phyloP scores from a whole-genome alignment of 805 yeast genomes.

The Yarrowia sp. region DNA sequence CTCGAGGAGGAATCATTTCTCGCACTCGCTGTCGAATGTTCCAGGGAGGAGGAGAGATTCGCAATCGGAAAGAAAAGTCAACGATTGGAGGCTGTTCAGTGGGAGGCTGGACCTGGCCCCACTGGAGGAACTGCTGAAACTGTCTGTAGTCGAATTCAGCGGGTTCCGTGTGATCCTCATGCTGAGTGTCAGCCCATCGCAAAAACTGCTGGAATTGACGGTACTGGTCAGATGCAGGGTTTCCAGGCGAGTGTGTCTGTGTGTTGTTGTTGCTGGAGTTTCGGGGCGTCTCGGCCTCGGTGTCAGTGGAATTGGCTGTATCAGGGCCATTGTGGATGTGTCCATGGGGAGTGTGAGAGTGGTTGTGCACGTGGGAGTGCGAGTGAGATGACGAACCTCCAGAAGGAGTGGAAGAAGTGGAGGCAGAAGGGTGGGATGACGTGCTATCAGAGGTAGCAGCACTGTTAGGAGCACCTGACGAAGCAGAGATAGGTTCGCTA shows the following conservation, averaged over 20 bases:
- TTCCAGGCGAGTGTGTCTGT: not conserved
- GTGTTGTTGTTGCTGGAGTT: too few species aligned
- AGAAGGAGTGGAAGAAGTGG: not conserved
- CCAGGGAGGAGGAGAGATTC: conserved; percentile 30
- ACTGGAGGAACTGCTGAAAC: conserved; percentile 30
- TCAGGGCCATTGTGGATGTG: not conserved
- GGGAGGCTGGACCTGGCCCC: conserved; percentile 25
- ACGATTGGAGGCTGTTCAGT: conserved; percentile 3
- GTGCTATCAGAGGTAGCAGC: too few species aligned
- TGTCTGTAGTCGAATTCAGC: conserved; percentile 31
- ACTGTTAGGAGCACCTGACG: not conserved
- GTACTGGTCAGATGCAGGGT: conserved; percentile 33
- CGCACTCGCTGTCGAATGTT: conserved; percentile 20
- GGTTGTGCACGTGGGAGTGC: not conserved
- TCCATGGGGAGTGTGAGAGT: not conserved
- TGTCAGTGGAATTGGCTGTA: conserved; percentile 27
- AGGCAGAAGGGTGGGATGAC: too few species aligned
- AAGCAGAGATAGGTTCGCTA: not conserved
- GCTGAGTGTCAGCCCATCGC: conserved; percentile 34
- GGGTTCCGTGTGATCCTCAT: conserved; percentile 16
- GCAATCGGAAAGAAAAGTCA: conserved; percentile 14
- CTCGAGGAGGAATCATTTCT: conserved; percentile 17
- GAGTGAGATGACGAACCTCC: not conserved
- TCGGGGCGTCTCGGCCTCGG: not conserved
- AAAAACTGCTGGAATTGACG: conserved; percentile 36